A percentile compares a stretch with the other conserved stretches of the same genome.
phyloP scores from a whole-genome alignment of 1,284 basidiomycete genomes.

The Apiotrichum siamense region DNA sequence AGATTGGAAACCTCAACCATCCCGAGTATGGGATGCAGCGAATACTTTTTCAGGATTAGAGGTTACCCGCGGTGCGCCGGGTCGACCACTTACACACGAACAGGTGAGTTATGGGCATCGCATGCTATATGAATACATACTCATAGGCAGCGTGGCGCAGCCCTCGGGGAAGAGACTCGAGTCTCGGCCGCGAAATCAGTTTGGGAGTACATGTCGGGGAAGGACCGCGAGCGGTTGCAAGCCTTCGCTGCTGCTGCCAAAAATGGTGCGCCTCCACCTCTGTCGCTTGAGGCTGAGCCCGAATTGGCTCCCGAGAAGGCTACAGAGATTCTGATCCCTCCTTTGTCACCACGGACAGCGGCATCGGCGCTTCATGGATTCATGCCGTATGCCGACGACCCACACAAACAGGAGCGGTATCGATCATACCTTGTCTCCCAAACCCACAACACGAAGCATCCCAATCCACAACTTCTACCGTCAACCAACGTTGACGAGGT shows the following conservation, averaged over 20 bases:
- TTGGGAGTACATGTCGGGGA: conserved; percentile 87
- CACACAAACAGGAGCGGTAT: conserved; percentile 77
- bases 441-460: conserved; percentile 49
- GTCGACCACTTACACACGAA: conserved; percentile 35
- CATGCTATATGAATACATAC: not conserved
- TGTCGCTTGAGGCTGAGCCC: conserved; percentile 19
- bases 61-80: conserved; percentile 25
- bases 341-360: conserved; percentile 65
- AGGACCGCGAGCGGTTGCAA: conserved; percentile 78
- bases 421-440: conserved; percentile 72
- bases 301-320: conserved; percentile 18
- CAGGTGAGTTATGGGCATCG: conserved; percentile 41
- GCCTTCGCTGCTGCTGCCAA: conserved; percentile 51
- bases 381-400: conserved; percentile 77
- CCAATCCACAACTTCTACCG: conserved; percentile 53
- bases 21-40: conserved; percentile 62
- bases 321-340: conserved; percentile 54
- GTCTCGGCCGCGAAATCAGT: conserved; percentile 56
- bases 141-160: conserved; percentile 60
- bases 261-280: conserved; percentile 10
- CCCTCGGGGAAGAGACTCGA: conserved; percentile 75
- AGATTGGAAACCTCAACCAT: conserved; percentile 80
- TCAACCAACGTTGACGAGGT: conserved; percentile 62
- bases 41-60: conserved; percentile 51
- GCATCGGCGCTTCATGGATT: conserved; percentile 81